phyloP scores from a whole-genome alignment of 768 basidiomycete genomes.

The Xerocomellus chrysenteron region DNA sequence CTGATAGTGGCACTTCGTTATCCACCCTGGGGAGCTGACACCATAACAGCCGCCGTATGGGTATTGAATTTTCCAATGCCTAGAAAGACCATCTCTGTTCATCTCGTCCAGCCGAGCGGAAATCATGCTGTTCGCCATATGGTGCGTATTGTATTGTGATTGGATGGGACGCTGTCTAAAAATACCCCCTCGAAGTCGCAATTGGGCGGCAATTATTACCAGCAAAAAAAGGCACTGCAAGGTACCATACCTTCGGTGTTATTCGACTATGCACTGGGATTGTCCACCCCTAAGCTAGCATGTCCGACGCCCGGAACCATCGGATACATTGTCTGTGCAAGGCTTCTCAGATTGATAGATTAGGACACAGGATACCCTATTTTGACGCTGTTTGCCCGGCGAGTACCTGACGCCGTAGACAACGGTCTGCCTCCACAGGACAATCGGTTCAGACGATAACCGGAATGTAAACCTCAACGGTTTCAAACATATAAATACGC shows the following conservation, averaged over 20 bases:
- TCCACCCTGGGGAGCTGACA: neutral
- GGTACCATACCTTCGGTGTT: neutral
- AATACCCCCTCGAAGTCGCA: too few relatives aligned
- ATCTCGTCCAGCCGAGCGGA: neutral
- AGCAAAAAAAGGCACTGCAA: too few relatives aligned
- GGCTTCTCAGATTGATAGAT: neutral
- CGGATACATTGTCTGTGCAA: neutral
- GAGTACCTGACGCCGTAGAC: neutral
- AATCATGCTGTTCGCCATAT: neutral
- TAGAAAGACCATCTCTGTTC: neutral
- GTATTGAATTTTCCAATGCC: neutral
- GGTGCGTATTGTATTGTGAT: too few relatives aligned
- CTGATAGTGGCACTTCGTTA: neutral
- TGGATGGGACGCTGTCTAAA: too few relatives aligned
- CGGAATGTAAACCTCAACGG: neutral
- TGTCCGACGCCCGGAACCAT: neutral
- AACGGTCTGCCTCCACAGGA: neutral
- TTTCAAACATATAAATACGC: conserved; percentile 4
- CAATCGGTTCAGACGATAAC: conserved; percentile 1
- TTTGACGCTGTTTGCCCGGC: neutral
- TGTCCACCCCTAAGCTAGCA: neutral
- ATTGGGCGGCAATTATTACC: too few relatives aligned
- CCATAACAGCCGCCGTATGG: neutral
- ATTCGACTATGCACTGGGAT: neutral
- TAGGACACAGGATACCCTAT: neutral